Percentiles rank a stretch among this genome's conserved stretches.
These are phyloP conservation scores for Solanum chacoense DNA, from an alignment of 305 asterid species.

Conservation along the genomic window DNA sequence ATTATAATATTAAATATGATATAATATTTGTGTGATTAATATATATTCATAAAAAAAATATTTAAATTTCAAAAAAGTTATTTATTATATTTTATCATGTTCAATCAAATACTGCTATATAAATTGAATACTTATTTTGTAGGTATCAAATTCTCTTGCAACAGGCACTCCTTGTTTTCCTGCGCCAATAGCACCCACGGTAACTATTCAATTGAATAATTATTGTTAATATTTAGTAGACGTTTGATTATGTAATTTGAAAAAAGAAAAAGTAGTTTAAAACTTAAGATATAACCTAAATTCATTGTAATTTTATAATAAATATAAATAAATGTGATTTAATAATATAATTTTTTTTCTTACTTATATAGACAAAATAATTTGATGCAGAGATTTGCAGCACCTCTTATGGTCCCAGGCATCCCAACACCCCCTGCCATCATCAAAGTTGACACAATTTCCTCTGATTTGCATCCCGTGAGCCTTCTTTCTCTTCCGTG, in stretches of 20 bases:
- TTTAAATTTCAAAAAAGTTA: neutral
- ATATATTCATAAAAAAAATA: neutral
- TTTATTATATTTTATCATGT: neutral
- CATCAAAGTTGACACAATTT: slow-evolving; percentile 19
- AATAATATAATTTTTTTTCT: too few species aligned
- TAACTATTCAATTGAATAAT: slow-evolving; percentile 5
- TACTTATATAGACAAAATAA: neutral
- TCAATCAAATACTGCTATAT: neutral
- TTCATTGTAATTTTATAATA: too few species aligned
- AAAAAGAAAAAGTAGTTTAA: too few species aligned
- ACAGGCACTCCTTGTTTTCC: slow-evolving; percentile 32
- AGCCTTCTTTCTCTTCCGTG: neutral
- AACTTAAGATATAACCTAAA: neutral
- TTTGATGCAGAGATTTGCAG: slow-evolving; percentile 35
- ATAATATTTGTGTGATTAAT: neutral
- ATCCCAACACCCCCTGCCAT: slow-evolving; percentile 21
- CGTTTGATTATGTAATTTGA: neutral
- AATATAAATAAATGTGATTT: neutral
- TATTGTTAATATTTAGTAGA: neutral
- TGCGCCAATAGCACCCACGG: slow-evolving; percentile 27
- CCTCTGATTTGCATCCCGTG: slow-evolving; percentile 49
- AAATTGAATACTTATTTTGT: neutral
- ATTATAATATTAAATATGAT: neutral
- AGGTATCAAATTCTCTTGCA: neutral
- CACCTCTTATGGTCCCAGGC: slow-evolving; percentile 25